A percentile compares a stretch with the other conserved stretches of the same genome.
These are phyloP conservation scores for Phytopythium helicoides DNA, from an alignment of 352 stramenopile species.

Conservation along the genomic window DNA sequence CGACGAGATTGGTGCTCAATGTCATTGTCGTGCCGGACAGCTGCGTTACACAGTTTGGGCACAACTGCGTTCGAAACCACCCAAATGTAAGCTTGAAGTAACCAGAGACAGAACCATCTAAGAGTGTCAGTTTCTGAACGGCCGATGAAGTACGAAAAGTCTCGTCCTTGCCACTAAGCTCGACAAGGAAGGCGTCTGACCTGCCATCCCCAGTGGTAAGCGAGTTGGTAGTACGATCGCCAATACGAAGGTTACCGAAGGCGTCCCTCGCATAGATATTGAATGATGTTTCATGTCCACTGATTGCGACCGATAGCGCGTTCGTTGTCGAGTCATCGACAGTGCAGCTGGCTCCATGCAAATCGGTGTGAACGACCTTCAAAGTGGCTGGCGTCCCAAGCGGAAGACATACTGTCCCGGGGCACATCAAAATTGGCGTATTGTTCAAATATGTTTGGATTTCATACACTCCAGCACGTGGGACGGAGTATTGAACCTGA, in stretches of 20 bases:
- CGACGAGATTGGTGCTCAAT: conserved; percentile 59
- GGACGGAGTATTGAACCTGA: conserved; percentile 93
- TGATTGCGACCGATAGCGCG: conserved; percentile 76
- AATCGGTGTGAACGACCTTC: conserved; percentile 85
- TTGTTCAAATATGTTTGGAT: conserved; percentile 76
- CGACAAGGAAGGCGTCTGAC: conserved; percentile 92
- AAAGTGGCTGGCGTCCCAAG: conserved; percentile 61
- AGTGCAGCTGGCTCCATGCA: conserved; percentile 88
- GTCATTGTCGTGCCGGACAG: conserved; percentile 51
- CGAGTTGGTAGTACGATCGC: conserved; percentile 66
- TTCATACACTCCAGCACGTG: conserved; percentile 84
- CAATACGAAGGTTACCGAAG: conserved; percentile 91
- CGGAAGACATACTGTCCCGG: conserved; percentile 43
- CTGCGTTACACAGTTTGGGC: conserved; percentile 47
- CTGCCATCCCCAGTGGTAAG: conserved; percentile 72
- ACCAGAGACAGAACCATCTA: conserved; percentile 21
- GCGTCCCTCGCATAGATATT: conserved; percentile 87
- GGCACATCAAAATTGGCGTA: conserved; percentile 91
- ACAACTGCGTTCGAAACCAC: conserved; percentile 50
- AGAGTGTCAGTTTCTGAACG: conserved; percentile 65
- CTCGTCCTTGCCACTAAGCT: conserved; percentile 64
- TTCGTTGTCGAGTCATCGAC: conserved; percentile 67
- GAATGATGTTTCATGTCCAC: conserved; percentile 86
- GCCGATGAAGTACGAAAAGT: conserved; percentile 86
- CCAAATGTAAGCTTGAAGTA: conserved; percentile 79